Evolutionary conservation across 1,284 basidiomycete genomes (phyloP).

Genomic region (Porogramme epimiltina): DNA sequence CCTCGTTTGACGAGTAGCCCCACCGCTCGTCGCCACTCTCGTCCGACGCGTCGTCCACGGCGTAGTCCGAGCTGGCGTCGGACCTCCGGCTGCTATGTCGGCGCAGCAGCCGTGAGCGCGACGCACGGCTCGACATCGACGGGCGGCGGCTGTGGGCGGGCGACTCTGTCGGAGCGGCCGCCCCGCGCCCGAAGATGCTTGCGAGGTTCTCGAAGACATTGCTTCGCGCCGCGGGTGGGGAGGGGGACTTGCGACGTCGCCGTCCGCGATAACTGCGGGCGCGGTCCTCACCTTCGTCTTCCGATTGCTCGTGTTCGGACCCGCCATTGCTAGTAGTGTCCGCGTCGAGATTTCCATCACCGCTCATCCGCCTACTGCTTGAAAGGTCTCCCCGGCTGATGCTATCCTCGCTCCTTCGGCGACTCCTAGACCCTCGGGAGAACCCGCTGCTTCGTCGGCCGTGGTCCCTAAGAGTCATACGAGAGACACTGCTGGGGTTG

Average conservation of each 20-base stretch:
- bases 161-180: slow-evolving; percentile 36
- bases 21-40: slow-evolving; percentile 67
- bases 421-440: slow-evolving; percentile 39
- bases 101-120: slow-evolving; percentile 53
- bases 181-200: slow-evolving; percentile 62
- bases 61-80: slow-evolving; percentile 60
- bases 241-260: slow-evolving; percentile 33
- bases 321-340: slow-evolving; percentile 31
- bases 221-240: slow-evolving; percentile 39
- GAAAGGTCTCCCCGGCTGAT: slow-evolving; percentile 31
- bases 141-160: slow-evolving; percentile 43
- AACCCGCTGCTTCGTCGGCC: slow-evolving; percentile 56
- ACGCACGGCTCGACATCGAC: slow-evolving; percentile 60
- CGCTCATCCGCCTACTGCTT: slow-evolving; percentile 40
- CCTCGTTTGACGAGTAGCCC: slow-evolving; percentile 81
- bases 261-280: slow-evolving; percentile 18
- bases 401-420: slow-evolving; percentile 54
- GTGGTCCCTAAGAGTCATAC: slow-evolving; percentile 68
- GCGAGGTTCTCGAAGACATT: slow-evolving; percentile 72
- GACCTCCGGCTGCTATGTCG: slow-evolving; percentile 53
- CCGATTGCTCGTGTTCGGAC: slow-evolving; percentile 6
- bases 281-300: slow-evolving; percentile 29
- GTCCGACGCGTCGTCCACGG: slow-evolving; percentile 51
- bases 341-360: slow-evolving; percentile 46
- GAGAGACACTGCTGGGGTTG: slow-evolving; percentile 75